Conservation (phyloP, 257 asterid species). For the Echites panduratus region DNA sequence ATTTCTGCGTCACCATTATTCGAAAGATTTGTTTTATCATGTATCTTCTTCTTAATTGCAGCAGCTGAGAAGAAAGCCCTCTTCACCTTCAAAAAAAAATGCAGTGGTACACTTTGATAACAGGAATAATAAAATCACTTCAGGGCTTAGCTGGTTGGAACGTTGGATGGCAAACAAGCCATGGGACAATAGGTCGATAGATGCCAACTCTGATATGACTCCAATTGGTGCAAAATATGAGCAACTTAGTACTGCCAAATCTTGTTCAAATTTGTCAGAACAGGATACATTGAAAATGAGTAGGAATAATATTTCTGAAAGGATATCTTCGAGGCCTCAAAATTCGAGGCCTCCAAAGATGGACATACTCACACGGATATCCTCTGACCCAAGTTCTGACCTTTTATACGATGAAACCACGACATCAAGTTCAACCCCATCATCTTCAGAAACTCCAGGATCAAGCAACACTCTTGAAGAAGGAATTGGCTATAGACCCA, state of each 20-base stretch:
- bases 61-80: constrained; percentile 32
- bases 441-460: constrained; percentile 54
- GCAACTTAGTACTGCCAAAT: constrained; percentile 13
- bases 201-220: constrained; percentile 1
- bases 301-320: constrained; percentile 29
- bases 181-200: constrained; percentile 37
- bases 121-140: constrained; percentile 25
- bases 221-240: constrained; percentile 23
- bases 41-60: constrained; percentile 11
- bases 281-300: constrained; percentile 29
- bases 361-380: constrained; percentile 44
- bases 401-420: constrained; percentile 55
- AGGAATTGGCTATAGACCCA: constrained; percentile 30
- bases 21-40: not conserved
- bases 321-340: constrained; percentile 29
- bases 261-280: constrained; percentile 36
- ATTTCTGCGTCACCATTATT: no score
- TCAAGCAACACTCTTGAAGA: constrained; percentile 34
- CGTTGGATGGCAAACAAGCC: constrained; percentile 73
- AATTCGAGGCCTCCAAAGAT: constrained; percentile 42
- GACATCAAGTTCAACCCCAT: constrained; percentile 60
- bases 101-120: constrained; percentile 29
- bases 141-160: constrained; percentile 58
- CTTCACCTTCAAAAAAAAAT: constrained; percentile 28
- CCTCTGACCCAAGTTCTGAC: constrained; percentile 52